Percentiles rank a stretch among this genome's conserved stretches.
Evolutionary conservation across 441 rosid genomes (phyloP).

Genomic region (Isatis lusitanica): DNA sequence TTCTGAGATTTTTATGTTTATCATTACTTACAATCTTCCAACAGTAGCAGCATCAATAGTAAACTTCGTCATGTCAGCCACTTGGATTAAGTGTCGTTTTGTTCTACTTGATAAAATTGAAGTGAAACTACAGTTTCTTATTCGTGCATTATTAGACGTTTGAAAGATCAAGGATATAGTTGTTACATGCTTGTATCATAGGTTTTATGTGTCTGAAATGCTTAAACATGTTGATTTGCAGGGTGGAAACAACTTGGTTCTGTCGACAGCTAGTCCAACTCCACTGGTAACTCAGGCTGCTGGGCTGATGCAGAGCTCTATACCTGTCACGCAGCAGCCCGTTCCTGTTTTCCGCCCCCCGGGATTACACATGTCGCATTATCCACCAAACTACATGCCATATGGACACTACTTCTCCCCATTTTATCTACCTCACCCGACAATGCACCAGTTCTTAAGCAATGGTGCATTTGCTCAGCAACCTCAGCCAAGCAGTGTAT

Average conservation of each 20-base stretch:
- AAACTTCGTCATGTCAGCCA: not conserved
- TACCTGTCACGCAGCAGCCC: constrained; percentile 80
- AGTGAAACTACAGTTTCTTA: not conserved
- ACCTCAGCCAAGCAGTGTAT: constrained; percentile 75
- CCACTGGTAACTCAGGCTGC: constrained; percentile 75
- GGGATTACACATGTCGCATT: constrained; percentile 77
- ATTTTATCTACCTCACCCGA: constrained; percentile 71
- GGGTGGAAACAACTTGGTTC: constrained; percentile 74
- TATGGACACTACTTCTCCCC: constrained; percentile 82
- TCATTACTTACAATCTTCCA: constrained; percentile 7
- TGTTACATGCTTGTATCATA: not conserved
- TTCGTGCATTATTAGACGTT: not conserved
- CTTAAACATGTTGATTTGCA: constrained; percentile 43
- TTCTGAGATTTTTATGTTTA: not conserved
- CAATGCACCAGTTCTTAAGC: constrained; percentile 74
- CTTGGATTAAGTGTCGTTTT: not conserved
- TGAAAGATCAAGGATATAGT: not conserved
- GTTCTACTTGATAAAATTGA: not conserved
- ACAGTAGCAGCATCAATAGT: not conserved
- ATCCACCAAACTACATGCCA: constrained; percentile 81
- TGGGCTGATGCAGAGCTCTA: constrained; percentile 81
- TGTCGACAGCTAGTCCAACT: constrained; percentile 70
- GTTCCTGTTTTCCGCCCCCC: constrained; percentile 81
- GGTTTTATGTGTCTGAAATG: constrained; percentile 18
- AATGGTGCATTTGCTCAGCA: constrained; percentile 85